Conservation (phyloP, 2,329 filamentous ascomycete genomes). For the Pseudocercospora cruenta region DNA sequence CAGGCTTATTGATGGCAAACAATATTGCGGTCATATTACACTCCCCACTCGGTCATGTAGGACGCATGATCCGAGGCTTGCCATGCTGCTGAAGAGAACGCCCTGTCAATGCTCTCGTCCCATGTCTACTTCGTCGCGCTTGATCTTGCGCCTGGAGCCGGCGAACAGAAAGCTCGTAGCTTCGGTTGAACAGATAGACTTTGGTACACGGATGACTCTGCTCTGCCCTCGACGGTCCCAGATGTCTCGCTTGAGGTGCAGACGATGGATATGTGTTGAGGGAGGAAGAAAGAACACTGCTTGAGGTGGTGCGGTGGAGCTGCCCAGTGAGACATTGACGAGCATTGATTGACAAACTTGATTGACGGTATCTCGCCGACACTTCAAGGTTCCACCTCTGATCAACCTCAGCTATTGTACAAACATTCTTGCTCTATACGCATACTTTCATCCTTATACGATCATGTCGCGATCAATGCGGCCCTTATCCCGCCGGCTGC, state of each 20-base stretch:
- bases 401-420: neutral
- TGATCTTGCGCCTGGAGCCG: neutral
- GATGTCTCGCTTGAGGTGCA: neutral
- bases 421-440: neutral
- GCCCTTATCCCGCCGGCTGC: constrained; percentile 3
- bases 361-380: neutral
- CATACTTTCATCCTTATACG: neutral
- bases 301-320: neutral
- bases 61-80: neutral
- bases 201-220: no score
- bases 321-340: neutral
- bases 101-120: neutral
- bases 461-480: constrained; percentile 18
- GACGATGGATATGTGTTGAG: neutral
- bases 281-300: no score
- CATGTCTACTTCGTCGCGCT: neutral
- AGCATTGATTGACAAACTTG: neutral
- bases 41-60: neutral
- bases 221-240: no score
- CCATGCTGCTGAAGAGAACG: neutral
- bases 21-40: neutral
- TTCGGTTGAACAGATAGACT: no score
- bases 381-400: neutral
- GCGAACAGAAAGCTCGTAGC: no score
- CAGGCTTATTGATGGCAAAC: neutral